Conservation (phyloP, 2,329 filamentous ascomycete genomes). For the Colletotrichum gigasporum region DNA sequence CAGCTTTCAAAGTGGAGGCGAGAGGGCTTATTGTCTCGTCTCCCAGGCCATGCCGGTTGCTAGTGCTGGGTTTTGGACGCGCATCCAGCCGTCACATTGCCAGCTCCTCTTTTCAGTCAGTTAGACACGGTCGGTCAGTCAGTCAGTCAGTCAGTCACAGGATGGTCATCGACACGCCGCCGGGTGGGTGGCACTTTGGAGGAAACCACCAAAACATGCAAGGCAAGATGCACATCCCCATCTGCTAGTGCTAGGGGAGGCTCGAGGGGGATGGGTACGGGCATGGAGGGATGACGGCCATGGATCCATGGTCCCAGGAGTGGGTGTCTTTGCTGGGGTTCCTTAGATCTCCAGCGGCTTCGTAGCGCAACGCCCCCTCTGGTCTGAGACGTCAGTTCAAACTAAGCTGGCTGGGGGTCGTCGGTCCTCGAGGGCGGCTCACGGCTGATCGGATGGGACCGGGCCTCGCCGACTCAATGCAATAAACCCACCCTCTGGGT, state of each 20-base stretch:
- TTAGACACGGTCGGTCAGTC: background rate
- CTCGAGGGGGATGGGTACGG: background rate
- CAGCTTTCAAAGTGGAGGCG: background rate
- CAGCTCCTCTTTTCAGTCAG: constrained; percentile 14
- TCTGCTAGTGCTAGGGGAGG: constrained; percentile 10
- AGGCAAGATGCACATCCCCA: constrained; percentile 32
- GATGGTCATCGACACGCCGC: constrained; percentile 2
- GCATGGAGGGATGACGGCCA: constrained; percentile 14
- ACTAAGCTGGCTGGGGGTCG: constrained; percentile 1
- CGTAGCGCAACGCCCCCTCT: constrained; percentile 4
- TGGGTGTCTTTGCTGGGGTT: constrained; percentile 10
- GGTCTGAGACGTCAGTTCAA: constrained; percentile 5
- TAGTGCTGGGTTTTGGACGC: constrained; percentile 29
- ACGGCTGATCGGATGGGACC: constrained; percentile 10
- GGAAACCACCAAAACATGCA: constrained; percentile 30
- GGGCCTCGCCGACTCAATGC: constrained; percentile 6
- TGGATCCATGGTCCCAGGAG: constrained; percentile 20
- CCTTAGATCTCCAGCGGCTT: constrained; percentile 7
- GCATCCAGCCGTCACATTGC: constrained; percentile 35
- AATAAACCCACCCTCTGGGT: constrained; percentile 21
- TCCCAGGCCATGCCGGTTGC: background rate
- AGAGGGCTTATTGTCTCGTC: background rate
- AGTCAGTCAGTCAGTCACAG: background rate
- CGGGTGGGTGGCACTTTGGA: constrained; percentile 28
- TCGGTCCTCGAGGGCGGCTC: background rate